Evolutionary conservation across 805 yeast species (phyloP).

Genomic region (Hanseniaspora mollemarum): DNA sequence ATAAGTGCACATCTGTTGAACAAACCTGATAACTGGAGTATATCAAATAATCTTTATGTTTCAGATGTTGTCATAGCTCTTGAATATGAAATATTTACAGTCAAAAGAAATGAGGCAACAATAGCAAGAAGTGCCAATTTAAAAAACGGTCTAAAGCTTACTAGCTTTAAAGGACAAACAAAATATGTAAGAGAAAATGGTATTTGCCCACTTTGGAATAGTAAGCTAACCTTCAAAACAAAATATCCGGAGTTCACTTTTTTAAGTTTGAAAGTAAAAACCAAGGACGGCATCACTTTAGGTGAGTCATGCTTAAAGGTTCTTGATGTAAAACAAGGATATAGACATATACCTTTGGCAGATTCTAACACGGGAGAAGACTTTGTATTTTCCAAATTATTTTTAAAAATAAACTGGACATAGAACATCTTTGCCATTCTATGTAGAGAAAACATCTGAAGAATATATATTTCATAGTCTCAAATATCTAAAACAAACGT

Average conservation of each 20-base stretch:
- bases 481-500: background rate
- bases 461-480: background rate
- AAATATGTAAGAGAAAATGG: constrained; percentile 52
- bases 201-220: constrained; percentile 77
- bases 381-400: constrained; percentile 46
- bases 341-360: constrained; percentile 65
- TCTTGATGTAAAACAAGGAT: constrained; percentile 60
- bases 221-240: constrained; percentile 35
- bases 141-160: constrained; percentile 21
- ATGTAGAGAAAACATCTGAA: too few relatives aligned
- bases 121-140: constrained; percentile 21
- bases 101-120: constrained; percentile 19
- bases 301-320: constrained; percentile 57
- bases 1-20: constrained; percentile 84
- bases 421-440: too few relatives aligned
- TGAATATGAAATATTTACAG: constrained; percentile 19
- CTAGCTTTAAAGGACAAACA: constrained; percentile 22
- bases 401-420: constrained; percentile 30
- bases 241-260: constrained; percentile 41
- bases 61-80: constrained; percentile 23
- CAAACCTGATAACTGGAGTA: constrained; percentile 43
- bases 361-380: constrained; percentile 69
- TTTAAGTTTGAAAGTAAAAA: constrained; percentile 41
- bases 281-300: constrained; percentile 32
- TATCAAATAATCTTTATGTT: constrained; percentile 1